Percentiles rank a stretch among this genome's conserved stretches.
Evolutionary conservation across 2,329 filamentous ascomycete genomes (phyloP).

Genomic region (Colletotrichum sp.): DNA sequence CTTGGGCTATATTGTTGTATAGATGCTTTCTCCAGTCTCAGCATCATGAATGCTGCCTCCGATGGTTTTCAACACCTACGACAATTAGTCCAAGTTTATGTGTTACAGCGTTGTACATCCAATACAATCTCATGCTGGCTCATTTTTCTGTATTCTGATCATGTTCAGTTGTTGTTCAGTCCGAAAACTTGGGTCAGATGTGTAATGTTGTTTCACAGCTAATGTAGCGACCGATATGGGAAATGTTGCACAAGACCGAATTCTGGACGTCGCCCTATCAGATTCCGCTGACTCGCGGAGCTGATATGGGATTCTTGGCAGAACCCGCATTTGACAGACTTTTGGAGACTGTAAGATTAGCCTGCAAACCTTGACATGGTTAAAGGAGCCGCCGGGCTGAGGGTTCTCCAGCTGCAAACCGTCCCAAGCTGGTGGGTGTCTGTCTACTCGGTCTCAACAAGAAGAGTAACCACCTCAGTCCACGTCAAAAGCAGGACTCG

Average conservation of each 20-base stretch:
- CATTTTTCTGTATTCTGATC: rapidly evolving
- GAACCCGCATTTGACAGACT: background rate
- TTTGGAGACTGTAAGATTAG: background rate
- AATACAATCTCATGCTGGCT: background rate
- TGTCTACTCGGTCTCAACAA: background rate
- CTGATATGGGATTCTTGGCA: slow-evolving; percentile 6
- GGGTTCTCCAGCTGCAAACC: background rate
- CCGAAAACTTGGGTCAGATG: background rate
- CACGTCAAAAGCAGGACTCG: background rate
- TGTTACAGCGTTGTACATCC: too few relatives aligned
- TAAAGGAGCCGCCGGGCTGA: background rate
- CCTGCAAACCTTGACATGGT: background rate
- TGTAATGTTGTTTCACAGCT: background rate
- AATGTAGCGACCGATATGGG: background rate
- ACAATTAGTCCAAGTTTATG: too few relatives aligned
- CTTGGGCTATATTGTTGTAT: too few relatives aligned
- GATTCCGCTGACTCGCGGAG: slow-evolving; percentile 4
- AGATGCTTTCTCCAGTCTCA: too few relatives aligned
- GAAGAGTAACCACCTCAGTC: background rate
- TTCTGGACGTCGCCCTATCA: background rate
- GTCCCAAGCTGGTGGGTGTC: background rate
- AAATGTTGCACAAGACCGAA: background rate
- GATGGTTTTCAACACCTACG: too few relatives aligned
- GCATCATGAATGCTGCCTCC: too few relatives aligned
- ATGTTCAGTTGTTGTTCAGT: rapidly evolving